Evolutionary conservation across 1,139 yeast genomes (phyloP).

Genomic region (Debaryomyces singareniensis): DNA sequence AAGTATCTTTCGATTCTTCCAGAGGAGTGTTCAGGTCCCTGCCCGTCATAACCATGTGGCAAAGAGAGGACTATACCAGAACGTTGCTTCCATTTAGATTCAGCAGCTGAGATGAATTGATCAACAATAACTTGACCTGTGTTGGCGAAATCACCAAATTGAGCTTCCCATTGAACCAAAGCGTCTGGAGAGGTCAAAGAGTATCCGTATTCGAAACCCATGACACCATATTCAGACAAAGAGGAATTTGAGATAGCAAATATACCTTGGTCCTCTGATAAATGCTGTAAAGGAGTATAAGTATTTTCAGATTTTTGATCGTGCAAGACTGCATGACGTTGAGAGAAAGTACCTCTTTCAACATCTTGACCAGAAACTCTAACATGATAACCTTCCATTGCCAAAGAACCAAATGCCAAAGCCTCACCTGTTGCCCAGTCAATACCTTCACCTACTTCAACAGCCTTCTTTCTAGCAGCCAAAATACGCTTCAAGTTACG

Average conservation of each 20-base stretch:
- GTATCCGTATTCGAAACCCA: conserved; percentile 99
- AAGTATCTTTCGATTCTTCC: conserved; percentile 97
- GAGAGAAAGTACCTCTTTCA: conserved; percentile 99
- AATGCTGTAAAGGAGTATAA: conserved; percentile 77
- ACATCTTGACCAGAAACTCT: conserved; percentile 99
- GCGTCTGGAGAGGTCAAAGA: conserved; percentile 95
- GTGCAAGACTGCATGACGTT: conserved; percentile 97
- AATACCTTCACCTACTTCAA: conserved; percentile 86
- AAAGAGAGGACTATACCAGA: conserved; percentile 91
- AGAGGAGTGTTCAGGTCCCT: conserved; percentile 99
- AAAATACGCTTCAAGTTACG: conserved; percentile 94
- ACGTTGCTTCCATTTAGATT: conserved; percentile 98
- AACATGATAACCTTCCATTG: conserved; percentile 90
- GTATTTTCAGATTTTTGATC: conserved; percentile 85
- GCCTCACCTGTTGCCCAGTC: conserved; percentile 99
- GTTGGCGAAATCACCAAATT: conserved; percentile 99
- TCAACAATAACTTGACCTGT: conserved; percentile 97
- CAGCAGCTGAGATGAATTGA: conserved; percentile 96
- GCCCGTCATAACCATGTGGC: conserved; percentile 99
- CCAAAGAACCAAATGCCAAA: conserved; percentile 89
- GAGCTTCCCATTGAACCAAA: conserved; percentile 98
- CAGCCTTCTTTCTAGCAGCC: conserved; percentile 77
- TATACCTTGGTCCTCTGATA: conserved; percentile 77
- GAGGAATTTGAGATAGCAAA: conserved; percentile 94
- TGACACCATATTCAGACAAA: conserved; percentile 95